Percentiles rank a stretch among this genome's conserved stretches.
Evolutionary conservation across 805 yeast species (phyloP).

Genomic region (Pichia insulana): DNA sequence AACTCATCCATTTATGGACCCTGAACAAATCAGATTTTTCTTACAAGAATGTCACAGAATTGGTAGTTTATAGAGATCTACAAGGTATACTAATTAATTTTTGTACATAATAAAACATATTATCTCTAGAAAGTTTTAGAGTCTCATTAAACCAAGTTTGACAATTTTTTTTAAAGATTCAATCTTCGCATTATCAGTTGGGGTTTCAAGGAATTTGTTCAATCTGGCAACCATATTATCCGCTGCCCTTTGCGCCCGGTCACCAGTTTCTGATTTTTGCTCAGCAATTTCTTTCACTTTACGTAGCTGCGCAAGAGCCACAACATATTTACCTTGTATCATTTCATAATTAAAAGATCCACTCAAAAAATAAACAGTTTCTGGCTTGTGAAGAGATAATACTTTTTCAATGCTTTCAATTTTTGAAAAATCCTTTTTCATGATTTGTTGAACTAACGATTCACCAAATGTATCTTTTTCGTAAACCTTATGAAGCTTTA

Average conservation of each 20-base stretch:
- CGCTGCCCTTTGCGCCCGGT: not conserved
- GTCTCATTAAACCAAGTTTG: conserved; percentile 12
- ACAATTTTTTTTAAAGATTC: conserved; percentile 10
- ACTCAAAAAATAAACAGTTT: conserved; percentile 7
- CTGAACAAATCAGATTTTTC: conserved; percentile 79
- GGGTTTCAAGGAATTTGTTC: conserved; percentile 6
- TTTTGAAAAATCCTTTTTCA: conserved; percentile 28
- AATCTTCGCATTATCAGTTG: conserved; percentile 7
- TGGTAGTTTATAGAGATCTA: conserved; percentile 9
- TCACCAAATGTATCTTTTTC: conserved; percentile 59
- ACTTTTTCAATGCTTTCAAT: conserved; percentile 24
- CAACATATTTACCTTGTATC: conserved; percentile 11
- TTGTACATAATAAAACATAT: not conserved
- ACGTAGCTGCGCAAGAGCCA: conserved; percentile 9
- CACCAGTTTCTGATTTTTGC: not conserved
- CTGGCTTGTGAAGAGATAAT: conserved; percentile 16
- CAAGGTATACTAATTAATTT: not conserved
- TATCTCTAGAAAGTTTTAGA: too few relatives aligned
- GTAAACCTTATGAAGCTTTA: conserved; percentile 32
- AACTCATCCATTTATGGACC: conserved; percentile 95
- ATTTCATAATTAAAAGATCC: conserved; percentile 11
- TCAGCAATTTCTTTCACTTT: conserved; percentile 9
- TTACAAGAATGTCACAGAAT: conserved; percentile 46
- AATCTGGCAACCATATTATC: conserved; percentile 5
- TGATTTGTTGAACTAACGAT: conserved; percentile 23